Percentiles rank a stretch among this genome's conserved stretches.
These are phyloP conservation scores for Rhazya stricta DNA, from an alignment of 257 asterid genomes.

Conservation along the genomic window DNA sequence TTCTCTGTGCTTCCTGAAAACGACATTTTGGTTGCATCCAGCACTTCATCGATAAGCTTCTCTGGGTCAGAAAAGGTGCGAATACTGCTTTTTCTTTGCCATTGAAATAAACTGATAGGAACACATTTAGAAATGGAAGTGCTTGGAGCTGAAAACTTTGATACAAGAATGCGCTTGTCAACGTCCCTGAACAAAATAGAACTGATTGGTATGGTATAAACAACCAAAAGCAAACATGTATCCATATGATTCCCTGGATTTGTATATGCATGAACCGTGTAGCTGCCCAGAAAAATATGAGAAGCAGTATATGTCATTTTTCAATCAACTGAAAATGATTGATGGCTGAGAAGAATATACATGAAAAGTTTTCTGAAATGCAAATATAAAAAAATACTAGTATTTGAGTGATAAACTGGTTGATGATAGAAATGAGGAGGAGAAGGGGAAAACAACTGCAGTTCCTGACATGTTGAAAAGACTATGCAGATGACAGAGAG, in stretches of 20 bases:
- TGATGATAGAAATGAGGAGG: not conserved
- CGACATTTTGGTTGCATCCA: slow-evolving; percentile 56
- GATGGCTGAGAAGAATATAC: not conserved
- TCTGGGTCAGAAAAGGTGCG: slow-evolving; percentile 20
- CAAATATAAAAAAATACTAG: not conserved
- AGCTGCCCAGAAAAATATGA: not conserved
- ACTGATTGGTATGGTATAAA: not conserved
- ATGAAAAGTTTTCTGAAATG: not conserved
- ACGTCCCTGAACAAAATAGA: slow-evolving; percentile 56
- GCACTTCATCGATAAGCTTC: slow-evolving; percentile 40
- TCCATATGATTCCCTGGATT: not conserved
- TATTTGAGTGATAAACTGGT: not conserved
- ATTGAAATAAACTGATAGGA: slow-evolving; percentile 59
- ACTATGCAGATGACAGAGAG: not conserved
- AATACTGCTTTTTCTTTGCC: slow-evolving; percentile 46
- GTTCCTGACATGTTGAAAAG: not conserved
- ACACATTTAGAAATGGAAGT: slow-evolving; percentile 52
- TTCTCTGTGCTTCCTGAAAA: slow-evolving; percentile 32
- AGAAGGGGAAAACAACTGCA: not conserved
- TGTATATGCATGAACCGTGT: not conserved
- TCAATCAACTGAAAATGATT: not conserved
- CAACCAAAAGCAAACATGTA: not conserved
- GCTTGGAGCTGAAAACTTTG: slow-evolving; percentile 63
- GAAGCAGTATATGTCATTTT: not conserved
- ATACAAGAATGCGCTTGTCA: slow-evolving; percentile 51